Base-by-base conservation (phyloP, 257 asterid genomes). In the Avicennia marina region DNA sequence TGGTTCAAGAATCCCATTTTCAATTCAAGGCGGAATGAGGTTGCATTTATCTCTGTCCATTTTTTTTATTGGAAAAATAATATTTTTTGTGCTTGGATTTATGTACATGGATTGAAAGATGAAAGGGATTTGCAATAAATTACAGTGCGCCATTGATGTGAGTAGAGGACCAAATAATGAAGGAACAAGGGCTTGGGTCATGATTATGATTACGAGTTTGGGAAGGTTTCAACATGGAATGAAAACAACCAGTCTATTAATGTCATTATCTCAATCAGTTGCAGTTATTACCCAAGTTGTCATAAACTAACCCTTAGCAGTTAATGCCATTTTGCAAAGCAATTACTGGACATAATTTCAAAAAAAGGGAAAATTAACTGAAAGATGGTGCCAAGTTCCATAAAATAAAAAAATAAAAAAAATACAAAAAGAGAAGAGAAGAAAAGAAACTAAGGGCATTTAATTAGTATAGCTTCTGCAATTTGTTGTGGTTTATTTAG, bases 111-210 rank as follows among this genome's bases (percentile, higher is more conserved):
- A n/a, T n/a, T n/a, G n/a, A n/a, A n/a, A n/a, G n/a, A n/a, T n/a
- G n/a, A n/a, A n/a, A n/a, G n/a, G n/a, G n/a, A n/a, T n/a, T n/a
- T n/a, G n/a, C n/a, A n/a, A n/a, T n/a, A n/a, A n/a, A n/a, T n/a
- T n/a, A n/a, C n/a, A n/a, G n/a, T n/a, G n/a, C n/a, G n/a, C n/a
- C n/a, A n/a, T n/a, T n/a, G n/a, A n/a, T n/a, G n/a, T n/a, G n/a
- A 11, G 52, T 58, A 12, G 54, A 33, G 31, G 54, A 44, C 55
- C 64, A 44, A 31, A 43, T 58, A 27, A 29, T 43, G 17, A 18
- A 9, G 21, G 7, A 27, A 9, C 11, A 43, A 16, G 17, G 1
- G 5, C 20, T 13, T 25, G n/a, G n/a, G n/a, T n/a, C n/a, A n/a
- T n/a, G n/a, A 9, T 41, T 41, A 10, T 16, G 13, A 17, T 21